Evolutionary conservation across 2,329 filamentous ascomycete genomes (phyloP).

Genomic region (Talaromyces amestolkiae): DNA sequence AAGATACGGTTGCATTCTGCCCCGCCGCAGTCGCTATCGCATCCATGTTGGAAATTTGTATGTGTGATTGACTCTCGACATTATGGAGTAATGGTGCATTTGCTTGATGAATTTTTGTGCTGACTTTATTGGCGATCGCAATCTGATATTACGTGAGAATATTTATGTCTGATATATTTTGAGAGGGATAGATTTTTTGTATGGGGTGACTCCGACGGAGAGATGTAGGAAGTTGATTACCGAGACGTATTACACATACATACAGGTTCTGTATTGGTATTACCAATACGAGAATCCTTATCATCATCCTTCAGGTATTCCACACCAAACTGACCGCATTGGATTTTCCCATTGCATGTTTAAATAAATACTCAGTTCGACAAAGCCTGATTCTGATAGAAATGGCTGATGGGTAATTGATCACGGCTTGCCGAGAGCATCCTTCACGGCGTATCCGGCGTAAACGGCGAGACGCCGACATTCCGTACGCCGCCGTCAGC

Average conservation of each 20-base stretch:
- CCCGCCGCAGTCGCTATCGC: neutral
- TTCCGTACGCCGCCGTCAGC: neutral
- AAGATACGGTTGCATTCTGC: slow-evolving; percentile 14
- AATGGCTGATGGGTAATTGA: neutral
- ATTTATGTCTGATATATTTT: neutral
- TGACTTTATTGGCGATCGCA: neutral
- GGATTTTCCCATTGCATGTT: neutral
- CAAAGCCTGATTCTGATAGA: neutral
- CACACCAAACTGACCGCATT: neutral
- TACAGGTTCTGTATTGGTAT: neutral
- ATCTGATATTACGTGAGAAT: neutral
- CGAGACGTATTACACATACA: neutral
- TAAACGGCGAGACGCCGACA: neutral
- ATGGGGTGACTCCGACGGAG: neutral
- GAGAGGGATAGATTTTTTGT: neutral
- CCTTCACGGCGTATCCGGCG: slow-evolving; percentile 6
- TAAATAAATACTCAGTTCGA: too few species aligned
- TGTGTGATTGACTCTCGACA: neutral
- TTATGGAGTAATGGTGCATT: neutral
- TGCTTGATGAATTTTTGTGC: neutral
- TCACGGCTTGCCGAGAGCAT: slow-evolving; percentile 7
- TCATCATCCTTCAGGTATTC: neutral
- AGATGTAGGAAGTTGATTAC: neutral
- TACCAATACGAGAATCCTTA: neutral
- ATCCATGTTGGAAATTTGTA: neutral